phyloP scores from a whole-genome alignment of 2,329 filamentous ascomycete species.

The Coniochaeta pulveracea region DNA sequence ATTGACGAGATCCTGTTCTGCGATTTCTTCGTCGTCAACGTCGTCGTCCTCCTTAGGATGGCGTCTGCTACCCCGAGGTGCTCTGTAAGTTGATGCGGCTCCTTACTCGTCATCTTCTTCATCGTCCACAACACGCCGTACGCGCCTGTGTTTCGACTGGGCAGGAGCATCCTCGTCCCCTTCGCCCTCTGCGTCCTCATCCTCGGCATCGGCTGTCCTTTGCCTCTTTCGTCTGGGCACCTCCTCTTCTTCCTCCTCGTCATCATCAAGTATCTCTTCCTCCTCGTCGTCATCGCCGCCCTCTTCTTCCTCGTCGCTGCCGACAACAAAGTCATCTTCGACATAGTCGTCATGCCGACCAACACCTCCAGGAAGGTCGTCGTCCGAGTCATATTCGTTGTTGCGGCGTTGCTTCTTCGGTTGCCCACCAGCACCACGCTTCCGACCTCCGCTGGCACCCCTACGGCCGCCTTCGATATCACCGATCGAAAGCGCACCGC shows the following conservation, averaged over 20 bases:
- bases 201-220: constrained; percentile 35
- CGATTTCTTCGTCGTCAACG: too few relatives aligned
- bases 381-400: constrained; percentile 66
- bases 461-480: constrained; percentile 55
- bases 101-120: constrained; percentile 17
- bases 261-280: constrained; percentile 45
- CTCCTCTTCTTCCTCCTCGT: constrained; percentile 51
- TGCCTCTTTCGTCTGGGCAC: constrained; percentile 35
- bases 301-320: constrained; percentile 56
- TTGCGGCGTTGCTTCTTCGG: constrained; percentile 41
- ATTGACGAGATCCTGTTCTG: too few relatives aligned
- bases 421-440: constrained; percentile 35
- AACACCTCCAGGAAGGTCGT: constrained; percentile 52
- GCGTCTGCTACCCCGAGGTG: background rate
- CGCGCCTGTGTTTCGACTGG: constrained; percentile 12
- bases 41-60: too few relatives aligned
- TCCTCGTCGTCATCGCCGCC: constrained; percentile 49
- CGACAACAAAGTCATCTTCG: constrained; percentile 68
- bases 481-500: constrained; percentile 49
- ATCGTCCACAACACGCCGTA: constrained; percentile 14
- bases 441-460: constrained; percentile 34
- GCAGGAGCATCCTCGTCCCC: constrained; percentile 35
- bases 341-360: constrained; percentile 65
- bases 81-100: background rate
- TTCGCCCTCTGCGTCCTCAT: constrained; percentile 43